These are phyloP conservation scores for Xylaria sp. DNA, from an alignment of 2,329 filamentous ascomycete genomes.

Conservation along the genomic window DNA sequence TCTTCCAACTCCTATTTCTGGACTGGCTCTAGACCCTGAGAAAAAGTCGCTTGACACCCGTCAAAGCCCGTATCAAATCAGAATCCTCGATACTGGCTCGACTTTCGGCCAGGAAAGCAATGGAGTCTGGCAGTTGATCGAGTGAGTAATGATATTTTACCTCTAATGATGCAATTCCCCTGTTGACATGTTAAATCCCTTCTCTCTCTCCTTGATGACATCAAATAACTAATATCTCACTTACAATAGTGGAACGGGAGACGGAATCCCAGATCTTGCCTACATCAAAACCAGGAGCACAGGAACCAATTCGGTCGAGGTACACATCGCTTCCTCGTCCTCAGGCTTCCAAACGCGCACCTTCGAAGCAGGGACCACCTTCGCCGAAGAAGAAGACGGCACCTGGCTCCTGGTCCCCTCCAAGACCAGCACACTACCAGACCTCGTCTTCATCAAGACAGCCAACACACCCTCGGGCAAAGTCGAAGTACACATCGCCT, in stretches of 20 bases:
- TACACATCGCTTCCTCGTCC: constrained; percentile 29
- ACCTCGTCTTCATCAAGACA: constrained; percentile 34
- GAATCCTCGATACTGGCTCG: constrained; percentile 21
- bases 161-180: not conserved
- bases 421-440: constrained; percentile 15
- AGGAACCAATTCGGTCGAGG: constrained; percentile 22
- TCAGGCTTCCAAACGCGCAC: constrained; percentile 31
- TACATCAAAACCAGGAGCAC: constrained; percentile 30
- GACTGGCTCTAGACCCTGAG: not conserved
- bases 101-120: constrained; percentile 26
- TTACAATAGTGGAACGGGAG: constrained; percentile 8
- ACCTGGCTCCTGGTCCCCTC: constrained; percentile 32
- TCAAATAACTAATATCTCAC: not conserved
- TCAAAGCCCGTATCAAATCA: constrained; percentile 12
- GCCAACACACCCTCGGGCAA: constrained; percentile 24
- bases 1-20: not conserved
- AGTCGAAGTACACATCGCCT: constrained; percentile 31
- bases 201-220: not conserved
- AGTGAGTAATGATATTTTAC: constrained; percentile 13
- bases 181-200: no score
- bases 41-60: not conserved
- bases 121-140: constrained; percentile 32
- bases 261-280: constrained; percentile 20
- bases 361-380: constrained; percentile 23
- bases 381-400: constrained; percentile 22